Percentiles rank a stretch among this genome's conserved stretches.
Evolutionary conservation across 2,329 filamentous ascomycete species (phyloP).

Genomic region (Scopulariopsis brevicaulis): DNA sequence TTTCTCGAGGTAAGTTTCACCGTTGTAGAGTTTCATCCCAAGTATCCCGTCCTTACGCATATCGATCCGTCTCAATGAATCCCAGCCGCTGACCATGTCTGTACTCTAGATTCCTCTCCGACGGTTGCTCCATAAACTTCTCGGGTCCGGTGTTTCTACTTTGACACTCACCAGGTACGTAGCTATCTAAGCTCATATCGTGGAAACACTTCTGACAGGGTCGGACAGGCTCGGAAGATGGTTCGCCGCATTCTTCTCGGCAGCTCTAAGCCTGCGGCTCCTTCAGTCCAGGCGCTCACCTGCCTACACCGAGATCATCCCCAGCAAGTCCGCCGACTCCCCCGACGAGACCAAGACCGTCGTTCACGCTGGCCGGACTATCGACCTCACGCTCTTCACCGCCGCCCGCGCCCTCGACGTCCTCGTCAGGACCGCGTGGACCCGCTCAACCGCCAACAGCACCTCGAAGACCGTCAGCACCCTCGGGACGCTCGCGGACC

Average conservation of each 20-base stretch:
- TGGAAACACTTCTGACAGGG: neutral
- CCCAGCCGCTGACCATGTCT: neutral
- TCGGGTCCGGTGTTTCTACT: slow-evolving; percentile 2
- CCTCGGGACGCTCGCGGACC: slow-evolving; percentile 38
- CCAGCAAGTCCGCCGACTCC: slow-evolving; percentile 16
- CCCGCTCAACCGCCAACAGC: slow-evolving; percentile 29
- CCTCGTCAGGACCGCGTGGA: slow-evolving; percentile 55
- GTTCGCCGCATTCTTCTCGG: slow-evolving; percentile 42
- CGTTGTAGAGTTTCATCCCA: neutral
- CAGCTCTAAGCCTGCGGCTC: slow-evolving; percentile 43
- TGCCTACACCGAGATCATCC: slow-evolving; percentile 26
- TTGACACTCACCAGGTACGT: slow-evolving; percentile 4
- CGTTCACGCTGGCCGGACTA: slow-evolving; percentile 53
- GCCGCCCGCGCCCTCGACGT: slow-evolving; percentile 62
- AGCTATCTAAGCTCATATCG: neutral
- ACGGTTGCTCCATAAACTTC: slow-evolving; percentile 4
- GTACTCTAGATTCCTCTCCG: slow-evolving; percentile 2
- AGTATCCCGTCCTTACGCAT: neutral
- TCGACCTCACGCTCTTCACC: slow-evolving; percentile 76
- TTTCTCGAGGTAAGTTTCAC: slow-evolving; percentile 40
- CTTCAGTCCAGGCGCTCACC: slow-evolving; percentile 43
- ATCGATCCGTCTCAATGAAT: neutral
- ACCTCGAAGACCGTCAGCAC: slow-evolving; percentile 20
- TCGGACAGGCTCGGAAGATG: slow-evolving; percentile 40
- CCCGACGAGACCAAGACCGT: slow-evolving; percentile 11